Conservation (phyloP, 176 grass and related monocot genomes). For the Alopecurus myosuroides region DNA sequence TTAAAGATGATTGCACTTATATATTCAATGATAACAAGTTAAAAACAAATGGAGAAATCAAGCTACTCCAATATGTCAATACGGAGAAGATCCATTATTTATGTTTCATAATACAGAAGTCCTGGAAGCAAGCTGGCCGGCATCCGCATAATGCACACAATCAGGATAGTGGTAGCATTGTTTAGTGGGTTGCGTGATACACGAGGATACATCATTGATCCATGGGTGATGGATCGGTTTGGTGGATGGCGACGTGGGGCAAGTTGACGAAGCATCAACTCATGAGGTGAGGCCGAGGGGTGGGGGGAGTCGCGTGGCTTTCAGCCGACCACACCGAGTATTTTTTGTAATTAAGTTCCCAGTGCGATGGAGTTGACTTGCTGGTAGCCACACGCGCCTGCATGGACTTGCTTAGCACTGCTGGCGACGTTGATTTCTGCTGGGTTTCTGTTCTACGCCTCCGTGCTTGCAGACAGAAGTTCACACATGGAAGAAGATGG, state of each 20-base stretch:
- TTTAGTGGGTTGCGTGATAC: background rate
- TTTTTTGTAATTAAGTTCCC: background rate
- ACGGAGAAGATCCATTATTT: background rate
- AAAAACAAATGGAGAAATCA: background rate
- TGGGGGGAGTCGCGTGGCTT: background rate
- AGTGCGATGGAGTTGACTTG: background rate
- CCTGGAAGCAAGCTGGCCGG: background rate
- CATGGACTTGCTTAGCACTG: background rate
- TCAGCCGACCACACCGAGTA: background rate
- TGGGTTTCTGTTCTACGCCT: background rate
- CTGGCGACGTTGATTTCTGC: no score
- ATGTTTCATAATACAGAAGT: background rate
- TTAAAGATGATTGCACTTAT: background rate
- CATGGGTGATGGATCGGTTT: no score
- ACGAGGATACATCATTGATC: no score
- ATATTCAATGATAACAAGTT: background rate
- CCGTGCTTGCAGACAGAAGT: background rate
- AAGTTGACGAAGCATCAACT: background rate
- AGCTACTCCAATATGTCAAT: background rate
- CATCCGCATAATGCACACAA: background rate
- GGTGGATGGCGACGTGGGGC: background rate
- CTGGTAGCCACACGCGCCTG: background rate
- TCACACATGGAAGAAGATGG: background rate
- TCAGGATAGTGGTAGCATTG: background rate
- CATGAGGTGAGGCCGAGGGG: background rate